A percentile compares a stretch with the other conserved stretches of the same genome.
phyloP scores from a whole-genome alignment of 495 filamentous ascomycete genomes.

The Baudoinia panamericana region DNA sequence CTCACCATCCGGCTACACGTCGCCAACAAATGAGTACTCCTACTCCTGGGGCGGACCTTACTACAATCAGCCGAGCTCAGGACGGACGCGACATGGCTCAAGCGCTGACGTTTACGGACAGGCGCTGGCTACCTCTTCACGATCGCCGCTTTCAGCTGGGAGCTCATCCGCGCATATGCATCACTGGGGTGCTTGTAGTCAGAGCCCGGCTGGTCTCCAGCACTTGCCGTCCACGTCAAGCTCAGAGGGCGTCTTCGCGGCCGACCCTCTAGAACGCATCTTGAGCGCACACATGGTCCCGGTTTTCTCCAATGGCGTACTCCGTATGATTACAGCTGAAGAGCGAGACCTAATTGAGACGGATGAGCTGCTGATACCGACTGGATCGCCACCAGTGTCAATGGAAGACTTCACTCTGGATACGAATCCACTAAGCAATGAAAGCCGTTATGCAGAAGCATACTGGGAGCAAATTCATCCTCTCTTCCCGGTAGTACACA shows the following conservation, averaged over 20 bases:
- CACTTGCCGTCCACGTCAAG: neutral
- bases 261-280: neutral
- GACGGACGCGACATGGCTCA: neutral
- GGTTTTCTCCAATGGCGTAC: neutral
- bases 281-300: neutral
- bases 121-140: neutral
- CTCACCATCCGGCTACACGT: constrained; percentile 10
- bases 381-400: neutral
- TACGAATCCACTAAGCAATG: neutral
- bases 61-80: constrained; percentile 7
- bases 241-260: neutral
- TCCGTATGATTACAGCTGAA: constrained; percentile 4
- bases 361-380: neutral
- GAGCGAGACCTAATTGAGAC: constrained; percentile 15
- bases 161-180: constrained; percentile 9
- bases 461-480: constrained; percentile 35
- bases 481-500: constrained; percentile 32
- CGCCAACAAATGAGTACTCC: constrained; percentile 5
- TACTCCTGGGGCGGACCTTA: constrained; percentile 8
- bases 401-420: neutral
- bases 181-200: constrained; percentile 2
- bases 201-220: constrained; percentile 1
- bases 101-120: neutral
- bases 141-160: constrained; percentile 14
- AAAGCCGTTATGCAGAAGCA: constrained; percentile 30